Conservation (phyloP, 2,329 filamentous ascomycete genomes). For the Aspergillus piperis region DNA sequence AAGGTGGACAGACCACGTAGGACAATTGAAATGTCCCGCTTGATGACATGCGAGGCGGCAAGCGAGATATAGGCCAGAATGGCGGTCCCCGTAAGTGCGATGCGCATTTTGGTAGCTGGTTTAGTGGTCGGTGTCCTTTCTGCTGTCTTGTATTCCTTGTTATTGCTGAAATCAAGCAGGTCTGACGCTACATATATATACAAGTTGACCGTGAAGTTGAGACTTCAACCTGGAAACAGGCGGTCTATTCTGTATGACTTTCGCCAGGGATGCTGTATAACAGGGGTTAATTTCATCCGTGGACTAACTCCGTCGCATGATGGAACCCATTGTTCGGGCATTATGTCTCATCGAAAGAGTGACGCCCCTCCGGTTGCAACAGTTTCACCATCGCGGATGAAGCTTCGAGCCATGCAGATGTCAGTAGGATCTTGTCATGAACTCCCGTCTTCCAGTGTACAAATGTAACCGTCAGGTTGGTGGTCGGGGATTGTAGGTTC, state of each 20-base stretch:
- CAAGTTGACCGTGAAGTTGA: too few relatives aligned
- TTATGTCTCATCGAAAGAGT: too few relatives aligned
- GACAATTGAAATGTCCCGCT: neutral
- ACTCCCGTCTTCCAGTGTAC: too few relatives aligned
- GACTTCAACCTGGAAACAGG: neutral
- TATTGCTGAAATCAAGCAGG: neutral
- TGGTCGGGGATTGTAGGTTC: too few relatives aligned
- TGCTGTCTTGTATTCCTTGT: neutral
- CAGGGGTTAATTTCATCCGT: neutral
- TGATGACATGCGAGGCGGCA: constrained; percentile 4
- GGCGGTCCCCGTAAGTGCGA: neutral
- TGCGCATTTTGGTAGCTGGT: neutral
- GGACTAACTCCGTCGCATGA: neutral
- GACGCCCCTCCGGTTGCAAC: too few relatives aligned
- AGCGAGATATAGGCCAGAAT: neutral
- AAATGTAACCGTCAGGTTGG: too few relatives aligned
- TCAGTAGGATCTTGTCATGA: too few relatives aligned
- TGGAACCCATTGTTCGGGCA: neutral
- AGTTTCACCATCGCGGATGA: too few relatives aligned
- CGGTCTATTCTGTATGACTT: neutral
- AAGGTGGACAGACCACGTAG: neutral
- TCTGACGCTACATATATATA: neutral
- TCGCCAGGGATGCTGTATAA: neutral
- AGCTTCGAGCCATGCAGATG: too few relatives aligned
- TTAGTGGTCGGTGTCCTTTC: neutral